These are phyloP conservation scores for Pseudogymnoascus sp. DNA, from an alignment of 2,329 filamentous ascomycete genomes.

Conservation along the genomic window DNA sequence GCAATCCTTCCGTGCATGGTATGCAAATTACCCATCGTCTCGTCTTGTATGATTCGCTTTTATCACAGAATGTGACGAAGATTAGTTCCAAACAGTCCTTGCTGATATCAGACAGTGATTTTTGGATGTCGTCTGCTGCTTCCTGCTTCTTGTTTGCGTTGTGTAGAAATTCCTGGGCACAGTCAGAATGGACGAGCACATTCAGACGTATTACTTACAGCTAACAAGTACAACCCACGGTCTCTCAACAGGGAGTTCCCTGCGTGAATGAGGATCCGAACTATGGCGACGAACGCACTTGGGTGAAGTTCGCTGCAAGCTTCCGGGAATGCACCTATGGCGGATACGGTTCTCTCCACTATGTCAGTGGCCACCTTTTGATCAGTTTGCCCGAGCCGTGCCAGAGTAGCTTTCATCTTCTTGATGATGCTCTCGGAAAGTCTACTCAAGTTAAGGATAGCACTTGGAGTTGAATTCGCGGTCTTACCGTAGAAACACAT, in stretches of 20 bases:
- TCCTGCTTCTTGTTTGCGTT: background rate
- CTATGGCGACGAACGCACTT: constrained; percentile 2
- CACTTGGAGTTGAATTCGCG: background rate
- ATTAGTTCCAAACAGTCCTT: background rate
- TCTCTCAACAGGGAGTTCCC: background rate
- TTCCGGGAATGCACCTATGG: background rate
- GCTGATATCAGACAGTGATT: background rate
- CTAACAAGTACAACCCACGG: constrained; percentile 6
- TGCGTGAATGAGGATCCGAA: background rate
- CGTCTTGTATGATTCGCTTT: background rate
- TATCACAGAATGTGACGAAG: background rate
- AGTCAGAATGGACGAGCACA: background rate
- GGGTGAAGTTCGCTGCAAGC: background rate
- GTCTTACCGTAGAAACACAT: constrained; percentile 5
- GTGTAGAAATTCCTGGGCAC: background rate
- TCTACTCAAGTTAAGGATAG: background rate
- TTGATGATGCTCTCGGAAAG: background rate
- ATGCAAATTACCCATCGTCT: constrained; percentile 6
- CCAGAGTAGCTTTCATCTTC: background rate
- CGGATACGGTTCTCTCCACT: background rate
- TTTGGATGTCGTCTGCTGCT: background rate
- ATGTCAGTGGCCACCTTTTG: background rate
- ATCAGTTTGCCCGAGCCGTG: background rate
- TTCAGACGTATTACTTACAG: background rate
- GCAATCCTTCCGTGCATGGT: background rate